phyloP scores from a whole-genome alignment of 345 rosid species.

The Pelargonium nanum region DNA sequence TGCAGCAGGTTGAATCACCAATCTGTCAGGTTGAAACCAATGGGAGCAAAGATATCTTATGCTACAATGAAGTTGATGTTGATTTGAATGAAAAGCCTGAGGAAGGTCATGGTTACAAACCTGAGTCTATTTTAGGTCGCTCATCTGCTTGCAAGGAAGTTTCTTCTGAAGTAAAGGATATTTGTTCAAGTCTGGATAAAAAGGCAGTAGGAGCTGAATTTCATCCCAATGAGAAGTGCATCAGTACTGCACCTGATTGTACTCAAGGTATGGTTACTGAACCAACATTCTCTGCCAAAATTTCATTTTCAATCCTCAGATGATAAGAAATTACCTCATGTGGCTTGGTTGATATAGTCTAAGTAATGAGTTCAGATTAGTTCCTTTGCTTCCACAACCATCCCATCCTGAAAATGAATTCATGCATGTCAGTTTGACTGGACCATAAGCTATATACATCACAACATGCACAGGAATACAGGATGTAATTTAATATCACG shows the following conservation, averaged over 20 bases:
- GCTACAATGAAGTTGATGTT: constrained; percentile 21
- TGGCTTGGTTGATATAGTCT: background rate
- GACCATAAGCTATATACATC: background rate
- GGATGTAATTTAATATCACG: background rate
- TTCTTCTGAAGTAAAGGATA: constrained; percentile 16
- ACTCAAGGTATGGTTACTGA: constrained; percentile 25
- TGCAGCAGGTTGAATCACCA: constrained; percentile 7
- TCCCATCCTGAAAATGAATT: background rate
- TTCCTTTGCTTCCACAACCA: background rate
- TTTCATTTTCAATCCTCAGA: background rate
- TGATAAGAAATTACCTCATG: background rate
- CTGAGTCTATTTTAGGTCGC: constrained; percentile 18
- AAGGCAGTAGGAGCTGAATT: constrained; percentile 10
- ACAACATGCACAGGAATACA: background rate
- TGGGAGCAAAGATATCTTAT: constrained; percentile 15
- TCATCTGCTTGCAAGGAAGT: constrained; percentile 14
- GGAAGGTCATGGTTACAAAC: constrained; percentile 16
- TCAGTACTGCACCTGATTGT: constrained; percentile 16
- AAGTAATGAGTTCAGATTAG: background rate
- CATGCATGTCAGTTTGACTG: background rate
- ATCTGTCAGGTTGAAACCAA: constrained; percentile 18
- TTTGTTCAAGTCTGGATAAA: constrained; percentile 14
- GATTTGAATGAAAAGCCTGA: constrained; percentile 14
- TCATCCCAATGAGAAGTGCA: constrained; percentile 14
- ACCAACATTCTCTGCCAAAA: background rate